These are phyloP conservation scores for Brassica cretica DNA, from an alignment of 345 rosid genomes.

Conservation along the genomic window DNA sequence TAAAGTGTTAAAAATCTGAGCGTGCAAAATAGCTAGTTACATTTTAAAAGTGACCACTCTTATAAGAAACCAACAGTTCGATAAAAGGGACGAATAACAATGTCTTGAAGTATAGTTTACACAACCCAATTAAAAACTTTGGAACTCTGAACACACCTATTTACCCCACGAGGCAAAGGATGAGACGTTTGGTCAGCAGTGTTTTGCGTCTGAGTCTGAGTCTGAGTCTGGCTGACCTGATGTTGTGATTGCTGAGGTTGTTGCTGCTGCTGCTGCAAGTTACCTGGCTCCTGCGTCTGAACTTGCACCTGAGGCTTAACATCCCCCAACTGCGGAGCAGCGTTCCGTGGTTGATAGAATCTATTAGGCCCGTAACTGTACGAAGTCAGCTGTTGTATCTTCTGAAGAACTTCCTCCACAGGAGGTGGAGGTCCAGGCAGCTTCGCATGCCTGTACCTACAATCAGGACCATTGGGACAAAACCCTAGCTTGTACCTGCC, in stretches of 20 bases:
- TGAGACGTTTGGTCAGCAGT: conserved; percentile 59
- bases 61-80: conserved; percentile 31
- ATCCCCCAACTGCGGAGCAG: conserved; percentile 61
- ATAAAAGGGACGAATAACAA: conserved; percentile 34
- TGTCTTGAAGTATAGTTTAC: conserved; percentile 53
- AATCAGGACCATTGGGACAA: conserved; percentile 98
- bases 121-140: conserved; percentile 66
- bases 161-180: conserved; percentile 95
- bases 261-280: conserved; percentile 42
- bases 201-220: conserved; percentile 52
- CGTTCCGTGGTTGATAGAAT: conserved; percentile 67
- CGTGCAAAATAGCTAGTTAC: conserved; percentile 43
- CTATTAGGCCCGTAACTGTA: conserved; percentile 65
- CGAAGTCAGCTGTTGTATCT: conserved; percentile 84
- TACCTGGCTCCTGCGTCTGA: conserved; percentile 53
- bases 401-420: conserved; percentile 93
- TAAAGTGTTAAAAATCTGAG: conserved; percentile 19
- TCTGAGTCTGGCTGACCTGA: conserved; percentile 52
- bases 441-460: conserved; percentile 94
- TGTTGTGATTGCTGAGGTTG: conserved; percentile 71
- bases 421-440: conserved; percentile 94
- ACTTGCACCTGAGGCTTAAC: conserved; percentile 66
- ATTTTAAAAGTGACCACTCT: conserved; percentile 37
- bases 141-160: conserved; percentile 98
- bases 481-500: conserved; percentile 95